Conservation (phyloP, 164 flowering plant species). For the Chloranthus sessilifolius region DNA sequence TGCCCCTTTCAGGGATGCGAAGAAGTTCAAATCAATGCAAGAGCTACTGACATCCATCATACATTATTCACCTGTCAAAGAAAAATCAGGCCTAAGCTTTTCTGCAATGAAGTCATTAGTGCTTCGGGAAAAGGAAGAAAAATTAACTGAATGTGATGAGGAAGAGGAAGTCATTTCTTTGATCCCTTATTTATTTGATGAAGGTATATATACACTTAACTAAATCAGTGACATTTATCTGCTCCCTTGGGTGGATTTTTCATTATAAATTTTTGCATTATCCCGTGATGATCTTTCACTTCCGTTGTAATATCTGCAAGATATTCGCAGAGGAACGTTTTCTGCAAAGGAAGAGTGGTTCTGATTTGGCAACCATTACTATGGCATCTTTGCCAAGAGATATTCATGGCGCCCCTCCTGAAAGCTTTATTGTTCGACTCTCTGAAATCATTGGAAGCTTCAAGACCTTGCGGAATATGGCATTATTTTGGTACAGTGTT, state of each 20-base stretch:
- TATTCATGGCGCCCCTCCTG: constrained; percentile 80
- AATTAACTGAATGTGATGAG: constrained; percentile 36
- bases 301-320: constrained; percentile 74
- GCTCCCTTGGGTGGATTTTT: constrained; percentile 8
- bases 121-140: constrained; percentile 84
- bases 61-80: constrained; percentile 73
- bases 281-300: constrained; percentile 55
- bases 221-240: constrained; percentile 6
- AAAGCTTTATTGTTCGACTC: constrained; percentile 67
- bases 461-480: constrained; percentile 63
- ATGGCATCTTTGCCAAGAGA: constrained; percentile 54
- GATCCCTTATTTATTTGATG: constrained; percentile 45
- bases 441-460: constrained; percentile 81
- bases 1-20: constrained; percentile 72
- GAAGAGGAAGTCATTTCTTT: constrained; percentile 50
- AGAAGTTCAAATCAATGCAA: constrained; percentile 57
- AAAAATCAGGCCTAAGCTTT: constrained; percentile 68
- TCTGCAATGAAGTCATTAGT: constrained; percentile 82
- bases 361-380: constrained; percentile 24
- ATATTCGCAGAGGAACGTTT: constrained; percentile 74
- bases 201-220: constrained; percentile 46
- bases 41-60: constrained; percentile 56
- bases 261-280: constrained; percentile 15
- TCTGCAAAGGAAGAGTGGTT: constrained; percentile 34
- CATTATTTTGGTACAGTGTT: constrained; percentile 67